A percentile compares a stretch with the other conserved stretches of the same genome.
Evolutionary conservation across 768 basidiomycete genomes (phyloP).

Genomic region (Auriscalpium vulgare): DNA sequence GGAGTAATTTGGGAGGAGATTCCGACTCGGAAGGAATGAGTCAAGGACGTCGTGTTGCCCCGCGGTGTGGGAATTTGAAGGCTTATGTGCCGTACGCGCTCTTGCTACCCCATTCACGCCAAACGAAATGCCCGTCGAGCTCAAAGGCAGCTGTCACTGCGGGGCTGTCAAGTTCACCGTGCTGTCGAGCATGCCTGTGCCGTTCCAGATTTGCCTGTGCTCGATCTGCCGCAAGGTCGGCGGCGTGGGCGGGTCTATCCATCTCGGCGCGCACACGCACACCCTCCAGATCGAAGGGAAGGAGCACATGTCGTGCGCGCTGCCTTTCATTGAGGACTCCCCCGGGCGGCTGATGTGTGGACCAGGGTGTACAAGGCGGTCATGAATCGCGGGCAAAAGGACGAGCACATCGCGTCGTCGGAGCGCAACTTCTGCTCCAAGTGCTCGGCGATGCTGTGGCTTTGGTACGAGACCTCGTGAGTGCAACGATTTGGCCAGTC

Average conservation of each 20-base stretch:
- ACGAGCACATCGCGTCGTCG: conserved; percentile 41
- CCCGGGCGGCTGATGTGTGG: background rate
- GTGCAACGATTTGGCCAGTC: conserved; percentile 7
- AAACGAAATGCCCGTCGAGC: conserved; percentile 43
- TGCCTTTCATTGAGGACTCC: no score
- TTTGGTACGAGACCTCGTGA: conserved; percentile 49
- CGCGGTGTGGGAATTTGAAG: no score
- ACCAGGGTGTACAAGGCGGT: conserved; percentile 56
- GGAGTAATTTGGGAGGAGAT: no score
- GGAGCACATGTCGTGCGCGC: conserved; percentile 41
- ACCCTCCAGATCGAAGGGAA: conserved; percentile 47
- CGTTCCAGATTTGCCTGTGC: conserved; percentile 62
- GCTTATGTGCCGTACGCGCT: no score
- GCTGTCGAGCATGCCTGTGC: conserved; percentile 45
- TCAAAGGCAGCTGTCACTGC: conserved; percentile 33
- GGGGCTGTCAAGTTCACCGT: conserved; percentile 28
- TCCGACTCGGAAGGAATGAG: no score
- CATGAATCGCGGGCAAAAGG: conserved; percentile 43
- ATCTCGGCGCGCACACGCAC: conserved; percentile 48
- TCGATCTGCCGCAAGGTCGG: conserved; percentile 69
- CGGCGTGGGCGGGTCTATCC: conserved; percentile 56
- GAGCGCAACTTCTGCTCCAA: conserved; percentile 57
- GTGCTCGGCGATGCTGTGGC: conserved; percentile 62
- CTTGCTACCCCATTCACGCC: no score
- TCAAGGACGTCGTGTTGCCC: no score